Evolutionary conservation across 2,329 filamentous ascomycete genomes (phyloP), one percentile per base, ranked within the genome.

Genomic region (Davidsoniella virescens): DNA sequence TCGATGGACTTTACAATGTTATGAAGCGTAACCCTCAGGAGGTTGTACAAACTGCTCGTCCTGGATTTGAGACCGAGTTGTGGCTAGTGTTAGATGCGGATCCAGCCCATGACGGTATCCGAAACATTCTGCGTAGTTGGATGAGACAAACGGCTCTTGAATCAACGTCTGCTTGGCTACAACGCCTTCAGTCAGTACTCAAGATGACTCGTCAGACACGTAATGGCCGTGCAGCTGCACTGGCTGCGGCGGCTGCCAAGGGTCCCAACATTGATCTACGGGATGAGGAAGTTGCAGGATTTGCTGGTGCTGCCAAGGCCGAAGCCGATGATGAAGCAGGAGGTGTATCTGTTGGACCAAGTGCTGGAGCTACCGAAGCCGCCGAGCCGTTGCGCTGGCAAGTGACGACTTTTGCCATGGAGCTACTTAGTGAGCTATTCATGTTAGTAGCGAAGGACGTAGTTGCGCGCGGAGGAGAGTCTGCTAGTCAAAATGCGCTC

Each of bases 271-370:
- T 53, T 25, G 92, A 98, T 58, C 67, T 96, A 0, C 84, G 90
- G 55, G 92, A 98, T 61, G 92, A 98, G 62, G 93, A 98, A 63
- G 90, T 94, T 36, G 92, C 92, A 48, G 92, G 92, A 0, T 96
- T 98, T 60, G 88, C 88, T 29, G 80, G 83, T 1, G 51, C 38
- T 17, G 44, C 29, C 18, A 47, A 52, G 29, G 25, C 52, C 10
- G 48, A 51, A 14, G 48, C 47, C 5, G 52, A 40, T 17, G 73
- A 73, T 25, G 80, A 78, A 12, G 20, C 42, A 20, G 44, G 38
- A 33, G 52, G 42, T 12, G 29, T 33, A 9, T 33, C 29, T 33
- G 29, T 33, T 33, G 29, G 29, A 9, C 29, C 29, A 33, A 33
- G 8, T 33, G 40, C 18, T 44, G 77, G 76, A 18, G 71, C 69